These are phyloP conservation scores for Marasmius oreades DNA, from an alignment of 1,284 basidiomycete species.

Conservation along the genomic window DNA sequence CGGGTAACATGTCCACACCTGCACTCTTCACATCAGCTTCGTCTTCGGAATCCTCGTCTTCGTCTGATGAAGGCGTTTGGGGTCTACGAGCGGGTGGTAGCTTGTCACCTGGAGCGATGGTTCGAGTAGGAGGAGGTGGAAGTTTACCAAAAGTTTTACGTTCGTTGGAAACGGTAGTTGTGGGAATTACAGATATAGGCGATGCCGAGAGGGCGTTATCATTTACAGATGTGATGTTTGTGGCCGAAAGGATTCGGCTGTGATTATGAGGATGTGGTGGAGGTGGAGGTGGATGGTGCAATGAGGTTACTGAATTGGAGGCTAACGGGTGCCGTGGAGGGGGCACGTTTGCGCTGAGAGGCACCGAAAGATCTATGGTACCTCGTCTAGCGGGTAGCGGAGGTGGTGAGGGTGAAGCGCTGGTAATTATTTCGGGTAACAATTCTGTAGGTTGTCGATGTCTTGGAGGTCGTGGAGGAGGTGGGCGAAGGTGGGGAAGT, in stretches of 20 bases:
- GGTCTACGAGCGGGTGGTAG: conserved; percentile 56
- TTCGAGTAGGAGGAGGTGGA: conserved; percentile 71
- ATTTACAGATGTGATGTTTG: background rate
- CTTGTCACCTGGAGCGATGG: conserved; percentile 63
- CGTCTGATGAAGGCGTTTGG: conserved; percentile 42
- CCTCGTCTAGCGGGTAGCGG: conserved; percentile 14
- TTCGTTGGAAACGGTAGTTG: conserved; percentile 27
- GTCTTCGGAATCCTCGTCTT: conserved; percentile 53
- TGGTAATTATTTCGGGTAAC: background rate
- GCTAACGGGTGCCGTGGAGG: conserved; percentile 1
- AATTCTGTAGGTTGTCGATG: conserved; percentile 12
- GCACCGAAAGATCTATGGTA: background rate
- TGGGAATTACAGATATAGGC: conserved; percentile 13
- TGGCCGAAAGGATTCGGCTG: background rate
- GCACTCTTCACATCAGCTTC: conserved; percentile 41
- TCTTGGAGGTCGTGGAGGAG: conserved; percentile 27
- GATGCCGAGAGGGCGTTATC: background rate
- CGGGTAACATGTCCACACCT: conserved; percentile 68
- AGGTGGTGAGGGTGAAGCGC: conserved; percentile 10
- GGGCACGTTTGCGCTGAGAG: background rate
- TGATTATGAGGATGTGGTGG: background rate
- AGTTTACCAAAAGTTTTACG: conserved; percentile 48
- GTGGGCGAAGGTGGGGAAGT: conserved; percentile 24
- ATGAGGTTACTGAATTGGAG: background rate
- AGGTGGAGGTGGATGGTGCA: conserved; percentile 4